phyloP scores from a whole-genome alignment of 2,329 filamentous ascomycete genomes.

The Epicoccum sorghinum region DNA sequence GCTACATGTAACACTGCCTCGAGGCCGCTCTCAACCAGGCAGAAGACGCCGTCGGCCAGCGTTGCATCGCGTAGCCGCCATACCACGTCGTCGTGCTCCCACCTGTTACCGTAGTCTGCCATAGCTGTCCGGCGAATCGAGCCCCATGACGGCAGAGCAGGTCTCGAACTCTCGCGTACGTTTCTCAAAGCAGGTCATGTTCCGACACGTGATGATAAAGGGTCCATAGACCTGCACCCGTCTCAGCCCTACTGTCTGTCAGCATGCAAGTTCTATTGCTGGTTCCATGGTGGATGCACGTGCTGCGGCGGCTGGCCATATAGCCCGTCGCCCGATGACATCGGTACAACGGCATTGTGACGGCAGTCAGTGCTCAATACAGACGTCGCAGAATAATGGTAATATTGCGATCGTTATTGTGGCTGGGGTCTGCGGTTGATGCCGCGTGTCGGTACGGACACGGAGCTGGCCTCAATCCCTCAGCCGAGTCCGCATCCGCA shows the following conservation, averaged over 20 bases:
- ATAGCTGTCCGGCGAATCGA: neutral
- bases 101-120: conserved; percentile 1
- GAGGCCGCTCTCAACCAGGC: neutral
- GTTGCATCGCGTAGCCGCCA: conserved; percentile 13
- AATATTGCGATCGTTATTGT: conserved; percentile 1
- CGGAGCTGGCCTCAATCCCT: neutral
- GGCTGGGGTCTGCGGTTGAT: conserved; percentile 1
- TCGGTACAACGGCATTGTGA: neutral
- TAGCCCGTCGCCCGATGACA: neutral
- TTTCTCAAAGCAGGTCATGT: conserved; percentile 1
- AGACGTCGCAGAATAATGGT: neutral
- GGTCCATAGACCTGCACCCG: neutral
- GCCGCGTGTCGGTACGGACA: conserved; percentile 1
- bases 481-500: conserved; percentile 2
- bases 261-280: conserved; percentile 9
- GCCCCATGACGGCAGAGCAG: neutral
- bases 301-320: conserved; percentile 9
- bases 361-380: neutral
- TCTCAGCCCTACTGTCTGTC: conserved; percentile 10
- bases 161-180: conserved; percentile 9
- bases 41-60: conserved; percentile 7
- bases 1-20: conserved; percentile 14
- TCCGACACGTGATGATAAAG: neutral
- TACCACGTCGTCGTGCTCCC: conserved; percentile 12
- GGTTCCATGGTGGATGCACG: conserved; percentile 1